A percentile compares a stretch with the other conserved stretches of the same genome.
Conservation (phyloP, 352 stramenopile genomes). For the Phytophthora pistaciae region DNA sequence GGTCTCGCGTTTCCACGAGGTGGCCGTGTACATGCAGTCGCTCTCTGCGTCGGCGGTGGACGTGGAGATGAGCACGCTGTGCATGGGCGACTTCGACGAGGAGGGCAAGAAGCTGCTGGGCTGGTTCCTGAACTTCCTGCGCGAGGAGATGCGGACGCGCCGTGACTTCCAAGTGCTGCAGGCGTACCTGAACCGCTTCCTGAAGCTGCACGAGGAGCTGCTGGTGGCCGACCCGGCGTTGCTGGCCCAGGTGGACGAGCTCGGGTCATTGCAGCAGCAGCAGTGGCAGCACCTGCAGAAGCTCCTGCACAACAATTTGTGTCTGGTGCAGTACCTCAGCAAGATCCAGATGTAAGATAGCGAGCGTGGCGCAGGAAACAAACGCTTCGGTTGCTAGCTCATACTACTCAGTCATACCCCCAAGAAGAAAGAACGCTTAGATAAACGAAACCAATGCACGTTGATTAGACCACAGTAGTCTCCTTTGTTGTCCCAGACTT, state of each 20-base stretch:
- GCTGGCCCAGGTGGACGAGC: conserved; percentile 60
- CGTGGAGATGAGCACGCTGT: conserved; percentile 86
- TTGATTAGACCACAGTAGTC: conserved; percentile 31
- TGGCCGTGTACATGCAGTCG: conserved; percentile 73
- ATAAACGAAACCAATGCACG: conserved; percentile 36
- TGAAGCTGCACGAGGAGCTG: conserved; percentile 86
- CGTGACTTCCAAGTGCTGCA: conserved; percentile 85
- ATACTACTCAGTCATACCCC: conserved; percentile 11
- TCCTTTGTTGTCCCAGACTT: not conserved
- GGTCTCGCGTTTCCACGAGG: conserved; percentile 50
- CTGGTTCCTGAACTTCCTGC: conserved; percentile 73
- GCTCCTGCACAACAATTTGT: conserved; percentile 87
- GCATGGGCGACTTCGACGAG: conserved; percentile 84
- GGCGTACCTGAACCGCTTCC: conserved; percentile 87
- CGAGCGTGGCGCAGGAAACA: not conserved
- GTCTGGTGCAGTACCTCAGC: conserved; percentile 88
- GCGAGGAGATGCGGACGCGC: conserved; percentile 70
- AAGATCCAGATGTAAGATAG: conserved; percentile 88
- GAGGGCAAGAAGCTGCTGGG: conserved; percentile 73
- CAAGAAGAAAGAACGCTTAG: conserved; percentile 25
- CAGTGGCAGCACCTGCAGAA: conserved; percentile 87
- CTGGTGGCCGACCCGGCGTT: conserved; percentile 64
- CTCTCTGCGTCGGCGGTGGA: conserved; percentile 80
- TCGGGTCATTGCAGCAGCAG: conserved; percentile 70
- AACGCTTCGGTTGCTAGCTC: conserved; percentile 8